Evolutionary conservation across 805 yeast species (phyloP).

Genomic region (Monosporozyma servazzii): DNA sequence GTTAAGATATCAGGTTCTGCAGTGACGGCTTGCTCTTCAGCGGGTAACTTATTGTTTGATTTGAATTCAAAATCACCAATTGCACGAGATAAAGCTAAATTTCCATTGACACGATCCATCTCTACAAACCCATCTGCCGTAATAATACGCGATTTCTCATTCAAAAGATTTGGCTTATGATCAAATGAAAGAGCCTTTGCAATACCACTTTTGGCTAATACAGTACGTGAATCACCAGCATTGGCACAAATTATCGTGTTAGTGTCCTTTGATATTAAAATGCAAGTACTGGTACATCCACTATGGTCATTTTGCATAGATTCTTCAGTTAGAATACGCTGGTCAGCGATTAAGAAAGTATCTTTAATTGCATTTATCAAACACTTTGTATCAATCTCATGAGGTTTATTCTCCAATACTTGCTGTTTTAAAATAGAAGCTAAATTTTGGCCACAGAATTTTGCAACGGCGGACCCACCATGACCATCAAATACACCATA

Average conservation of each 20-base stretch:
- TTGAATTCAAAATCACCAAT: constrained; percentile 74
- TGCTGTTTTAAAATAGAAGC: constrained; percentile 58
- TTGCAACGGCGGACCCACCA: constrained; percentile 87
- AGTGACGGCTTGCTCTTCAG: constrained; percentile 94
- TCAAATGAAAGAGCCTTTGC: constrained; percentile 79
- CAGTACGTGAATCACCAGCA: constrained; percentile 94
- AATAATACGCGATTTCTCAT: constrained; percentile 80
- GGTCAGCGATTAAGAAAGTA: constrained; percentile 76
- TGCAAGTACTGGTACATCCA: constrained; percentile 94
- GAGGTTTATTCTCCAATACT: constrained; percentile 11
- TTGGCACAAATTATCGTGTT: constrained; percentile 64
- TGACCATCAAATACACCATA: constrained; percentile 97
- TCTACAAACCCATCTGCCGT: constrained; percentile 99
- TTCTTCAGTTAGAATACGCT: constrained; percentile 61
- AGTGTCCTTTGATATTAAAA: constrained; percentile 48
- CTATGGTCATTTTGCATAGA: constrained; percentile 69
- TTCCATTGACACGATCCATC: constrained; percentile 92
- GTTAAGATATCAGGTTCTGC: constrained; percentile 84
- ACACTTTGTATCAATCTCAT: background rate
- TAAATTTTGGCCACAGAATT: constrained; percentile 72
- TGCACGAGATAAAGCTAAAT: constrained; percentile 88
- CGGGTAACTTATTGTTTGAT: constrained; percentile 64
- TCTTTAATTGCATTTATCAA: constrained; percentile 35
- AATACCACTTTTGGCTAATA: constrained; percentile 68
- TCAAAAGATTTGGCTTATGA: constrained; percentile 91